A percentile compares a stretch with the other conserved stretches of the same genome.
phyloP scores from a whole-genome alignment of 768 basidiomycete genomes.

The Saitozyma sp. region DNA sequence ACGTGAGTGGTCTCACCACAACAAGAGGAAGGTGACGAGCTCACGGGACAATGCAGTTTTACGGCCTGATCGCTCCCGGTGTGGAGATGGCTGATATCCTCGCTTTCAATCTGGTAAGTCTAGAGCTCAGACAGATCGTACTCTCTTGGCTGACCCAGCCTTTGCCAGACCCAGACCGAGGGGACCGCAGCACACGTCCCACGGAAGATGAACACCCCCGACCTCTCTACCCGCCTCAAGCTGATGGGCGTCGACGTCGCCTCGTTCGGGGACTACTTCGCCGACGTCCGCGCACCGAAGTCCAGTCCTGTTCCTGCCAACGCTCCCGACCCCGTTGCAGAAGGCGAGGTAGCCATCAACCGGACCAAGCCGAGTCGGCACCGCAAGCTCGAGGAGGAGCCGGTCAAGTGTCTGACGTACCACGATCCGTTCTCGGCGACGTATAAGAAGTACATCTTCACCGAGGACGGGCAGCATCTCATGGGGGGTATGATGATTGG shows the following conservation, averaged over 20 bases:
- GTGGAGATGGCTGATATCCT: conserved; percentile 69
- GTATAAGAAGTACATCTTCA: conserved; percentile 78
- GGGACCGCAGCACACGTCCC: conserved; percentile 54
- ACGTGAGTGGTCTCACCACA: conserved; percentile 30
- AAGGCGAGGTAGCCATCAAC: conserved; percentile 20
- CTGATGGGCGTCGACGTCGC: conserved; percentile 63
- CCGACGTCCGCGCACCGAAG: conserved; percentile 56
- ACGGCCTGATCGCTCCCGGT: conserved; percentile 74
- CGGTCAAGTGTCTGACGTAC: conserved; percentile 66
- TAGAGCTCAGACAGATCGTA: no score
- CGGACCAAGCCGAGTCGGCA: conserved; percentile 22
- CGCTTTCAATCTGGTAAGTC: conserved; percentile 71
- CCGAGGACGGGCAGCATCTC: conserved; percentile 67
- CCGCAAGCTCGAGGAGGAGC: conserved; percentile 47
- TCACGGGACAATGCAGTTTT: conserved; percentile 50
- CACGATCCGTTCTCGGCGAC: conserved; percentile 69
- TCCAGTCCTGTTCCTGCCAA: conserved; percentile 26
- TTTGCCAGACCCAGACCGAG: conserved; percentile 57
- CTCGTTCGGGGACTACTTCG: conserved; percentile 65
- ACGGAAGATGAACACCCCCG: conserved; percentile 63
- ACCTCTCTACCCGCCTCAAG: conserved; percentile 71
- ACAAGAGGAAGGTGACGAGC: neutral
- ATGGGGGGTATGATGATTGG: conserved; percentile 85
- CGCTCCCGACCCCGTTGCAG: no score
- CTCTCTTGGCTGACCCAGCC: no score